Conservation (phyloP, 768 basidiomycete genomes). For the Pisolithus orientalis region DNA sequence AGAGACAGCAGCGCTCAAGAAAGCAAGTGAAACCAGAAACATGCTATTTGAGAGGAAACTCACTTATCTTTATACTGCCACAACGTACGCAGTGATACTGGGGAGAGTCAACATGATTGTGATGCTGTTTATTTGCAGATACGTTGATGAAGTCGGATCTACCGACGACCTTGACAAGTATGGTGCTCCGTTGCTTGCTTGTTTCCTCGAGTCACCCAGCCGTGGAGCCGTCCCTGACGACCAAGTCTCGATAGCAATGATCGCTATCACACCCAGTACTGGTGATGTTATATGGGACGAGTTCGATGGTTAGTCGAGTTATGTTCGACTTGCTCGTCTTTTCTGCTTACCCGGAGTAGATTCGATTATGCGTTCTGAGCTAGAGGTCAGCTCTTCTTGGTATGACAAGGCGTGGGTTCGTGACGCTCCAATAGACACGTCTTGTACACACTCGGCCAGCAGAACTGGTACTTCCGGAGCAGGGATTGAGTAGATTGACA, state of each 20-base stretch:
- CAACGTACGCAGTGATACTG: conserved; percentile 55
- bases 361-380: conserved; percentile 77
- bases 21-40: conserved; percentile 68
- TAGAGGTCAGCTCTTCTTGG: conserved; percentile 52
- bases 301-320: conserved; percentile 57
- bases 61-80: conserved; percentile 76
- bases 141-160: conserved; percentile 74
- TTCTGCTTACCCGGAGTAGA: conserved; percentile 38
- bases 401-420: background rate
- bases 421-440: conserved; percentile 53
- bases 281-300: conserved; percentile 94
- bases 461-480: conserved; percentile 65
- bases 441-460: conserved; percentile 79
- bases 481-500: conserved; percentile 59
- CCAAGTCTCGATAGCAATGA: conserved; percentile 56
- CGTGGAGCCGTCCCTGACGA: conserved; percentile 11
- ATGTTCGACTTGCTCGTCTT: background rate
- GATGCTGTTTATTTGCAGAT: conserved; percentile 40
- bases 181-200: conserved; percentile 62
- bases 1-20: conserved; percentile 88
- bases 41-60: conserved; percentile 68
- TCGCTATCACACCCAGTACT: conserved; percentile 78
- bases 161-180: conserved; percentile 54
- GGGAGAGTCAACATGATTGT: background rate
- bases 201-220: conserved; percentile 52